These are phyloP conservation scores for Astraeus odoratus DNA, from an alignment of 768 basidiomycete genomes.

Conservation along the genomic window DNA sequence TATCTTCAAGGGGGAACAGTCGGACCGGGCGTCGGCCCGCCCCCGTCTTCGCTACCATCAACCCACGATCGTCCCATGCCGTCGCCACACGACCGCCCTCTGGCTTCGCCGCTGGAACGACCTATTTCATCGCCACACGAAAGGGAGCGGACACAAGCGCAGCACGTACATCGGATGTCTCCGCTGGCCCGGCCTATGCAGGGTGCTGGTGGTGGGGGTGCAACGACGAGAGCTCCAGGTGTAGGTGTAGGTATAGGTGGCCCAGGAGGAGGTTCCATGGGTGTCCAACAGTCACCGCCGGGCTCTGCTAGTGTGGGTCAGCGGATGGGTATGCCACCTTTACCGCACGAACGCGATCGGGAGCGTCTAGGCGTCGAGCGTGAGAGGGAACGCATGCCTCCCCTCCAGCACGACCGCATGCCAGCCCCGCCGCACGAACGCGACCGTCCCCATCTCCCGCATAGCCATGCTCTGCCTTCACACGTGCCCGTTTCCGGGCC, in stretches of 20 bases:
- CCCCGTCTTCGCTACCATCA: too few species aligned
- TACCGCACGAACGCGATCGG: not conserved
- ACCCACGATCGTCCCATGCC: constrained; percentile 13
- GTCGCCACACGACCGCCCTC: constrained; percentile 16
- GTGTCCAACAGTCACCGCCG: constrained; percentile 19
- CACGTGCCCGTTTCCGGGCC: constrained; percentile 16
- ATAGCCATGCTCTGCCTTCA: constrained; percentile 15
- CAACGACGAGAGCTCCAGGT: not conserved
- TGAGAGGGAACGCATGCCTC: constrained; percentile 3
- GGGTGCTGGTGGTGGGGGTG: constrained; percentile 4
- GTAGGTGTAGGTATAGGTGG: too few species aligned
- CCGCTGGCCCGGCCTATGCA: constrained; percentile 20
- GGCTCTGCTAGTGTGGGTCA: constrained; percentile 8
- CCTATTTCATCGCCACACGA: constrained; percentile 16
- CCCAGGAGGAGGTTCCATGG: constrained; percentile 1
- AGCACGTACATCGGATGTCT: constrained; percentile 19
- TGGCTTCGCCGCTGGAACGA: constrained; percentile 20
- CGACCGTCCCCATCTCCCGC: constrained; percentile 17
- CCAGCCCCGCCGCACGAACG: constrained; percentile 15
- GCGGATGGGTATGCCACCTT: not conserved
- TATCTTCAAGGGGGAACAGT: constrained; percentile 1
- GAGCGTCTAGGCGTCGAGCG: not conserved
- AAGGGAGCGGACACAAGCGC: constrained; percentile 17
- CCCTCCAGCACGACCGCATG: constrained; percentile 19
- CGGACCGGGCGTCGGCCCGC: constrained; percentile 14